These are phyloP conservation scores for Pichia norvegensis DNA, from an alignment of 1,139 yeast genomes.

Conservation along the genomic window DNA sequence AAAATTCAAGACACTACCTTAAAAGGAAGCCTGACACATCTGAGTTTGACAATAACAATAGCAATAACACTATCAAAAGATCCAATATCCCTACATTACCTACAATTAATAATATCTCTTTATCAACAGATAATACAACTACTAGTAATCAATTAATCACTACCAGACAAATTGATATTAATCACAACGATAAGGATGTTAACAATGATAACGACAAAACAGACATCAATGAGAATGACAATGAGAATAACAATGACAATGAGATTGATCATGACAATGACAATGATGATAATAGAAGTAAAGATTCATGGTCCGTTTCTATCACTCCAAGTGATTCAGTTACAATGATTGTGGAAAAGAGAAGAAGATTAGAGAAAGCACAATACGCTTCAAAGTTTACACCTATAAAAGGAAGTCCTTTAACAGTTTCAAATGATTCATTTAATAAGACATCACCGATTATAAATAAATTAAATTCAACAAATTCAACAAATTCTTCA, in stretches of 20 bases:
- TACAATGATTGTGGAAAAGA: conserved; percentile 9
- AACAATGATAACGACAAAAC: neutral
- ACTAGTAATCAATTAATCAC: too few species aligned
- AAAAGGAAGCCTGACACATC: neutral
- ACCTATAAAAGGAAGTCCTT: neutral
- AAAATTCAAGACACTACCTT: conserved; percentile 5
- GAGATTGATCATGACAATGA: neutral
- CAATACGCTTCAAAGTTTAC: conserved; percentile 1
- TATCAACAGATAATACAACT: too few species aligned
- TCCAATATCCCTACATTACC: neutral
- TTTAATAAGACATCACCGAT: too few species aligned
- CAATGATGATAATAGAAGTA: neutral
- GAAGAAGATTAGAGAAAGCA: neutral
- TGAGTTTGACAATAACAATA: neutral
- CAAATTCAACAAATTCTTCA: neutral
- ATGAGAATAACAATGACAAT: neutral
- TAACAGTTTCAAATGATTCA: too few species aligned
- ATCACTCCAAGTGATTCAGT: conserved; percentile 19
- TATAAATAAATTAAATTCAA: neutral
- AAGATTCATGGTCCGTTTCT: conserved; percentile 10
- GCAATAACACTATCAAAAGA: neutral
- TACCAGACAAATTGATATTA: too few species aligned
- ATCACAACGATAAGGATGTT: too few species aligned
- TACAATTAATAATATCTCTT: neutral
- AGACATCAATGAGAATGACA: neutral